Conservation (phyloP, 768 basidiomycete species). For the Hebeloma cylindrosporum region DNA sequence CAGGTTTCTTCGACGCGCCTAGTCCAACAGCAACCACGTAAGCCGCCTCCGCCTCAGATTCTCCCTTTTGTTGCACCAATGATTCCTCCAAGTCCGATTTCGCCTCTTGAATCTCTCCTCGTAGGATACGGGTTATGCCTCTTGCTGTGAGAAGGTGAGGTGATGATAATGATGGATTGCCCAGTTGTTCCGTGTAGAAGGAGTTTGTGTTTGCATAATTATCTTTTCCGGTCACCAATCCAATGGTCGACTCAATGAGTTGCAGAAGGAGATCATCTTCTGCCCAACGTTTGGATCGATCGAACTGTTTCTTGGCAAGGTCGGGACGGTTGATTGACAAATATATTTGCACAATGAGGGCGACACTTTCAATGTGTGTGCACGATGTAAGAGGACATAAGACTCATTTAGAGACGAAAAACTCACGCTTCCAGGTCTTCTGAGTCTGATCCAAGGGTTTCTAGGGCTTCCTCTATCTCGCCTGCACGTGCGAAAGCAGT, state of each 20-base stretch:
- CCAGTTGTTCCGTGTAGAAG: slow-evolving; percentile 84
- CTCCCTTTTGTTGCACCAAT: slow-evolving; percentile 53
- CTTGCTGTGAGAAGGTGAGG: slow-evolving; percentile 76
- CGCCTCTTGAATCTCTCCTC: slow-evolving; percentile 73
- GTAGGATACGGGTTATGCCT: slow-evolving; percentile 75
- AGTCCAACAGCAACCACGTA: slow-evolving; percentile 64
- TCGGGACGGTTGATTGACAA: slow-evolving; percentile 88
- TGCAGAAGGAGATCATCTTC: slow-evolving; percentile 91
- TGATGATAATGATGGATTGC: slow-evolving; percentile 74
- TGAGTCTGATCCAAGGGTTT: slow-evolving; percentile 75
- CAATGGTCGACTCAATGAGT: slow-evolving; percentile 82
- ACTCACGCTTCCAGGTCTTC: slow-evolving; percentile 87
- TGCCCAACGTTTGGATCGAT: slow-evolving; percentile 79
- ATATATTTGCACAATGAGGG: slow-evolving; percentile 82
- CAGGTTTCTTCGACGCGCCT: slow-evolving; percentile 53
- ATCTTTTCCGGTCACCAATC: slow-evolving; percentile 73
- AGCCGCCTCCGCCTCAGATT: slow-evolving; percentile 70
- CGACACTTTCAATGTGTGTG: slow-evolving; percentile 51
- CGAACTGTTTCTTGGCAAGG: slow-evolving; percentile 84
- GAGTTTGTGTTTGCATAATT: slow-evolving; percentile 53
- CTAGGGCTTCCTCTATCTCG: slow-evolving; percentile 90
- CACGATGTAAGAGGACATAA: background rate
- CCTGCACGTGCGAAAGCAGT: slow-evolving; percentile 82
- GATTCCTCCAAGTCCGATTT: slow-evolving; percentile 81
- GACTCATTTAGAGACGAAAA: background rate